These are phyloP conservation scores for Gnomoniopsis sp. DNA, from an alignment of 2,329 filamentous ascomycete species.

Conservation along the genomic window DNA sequence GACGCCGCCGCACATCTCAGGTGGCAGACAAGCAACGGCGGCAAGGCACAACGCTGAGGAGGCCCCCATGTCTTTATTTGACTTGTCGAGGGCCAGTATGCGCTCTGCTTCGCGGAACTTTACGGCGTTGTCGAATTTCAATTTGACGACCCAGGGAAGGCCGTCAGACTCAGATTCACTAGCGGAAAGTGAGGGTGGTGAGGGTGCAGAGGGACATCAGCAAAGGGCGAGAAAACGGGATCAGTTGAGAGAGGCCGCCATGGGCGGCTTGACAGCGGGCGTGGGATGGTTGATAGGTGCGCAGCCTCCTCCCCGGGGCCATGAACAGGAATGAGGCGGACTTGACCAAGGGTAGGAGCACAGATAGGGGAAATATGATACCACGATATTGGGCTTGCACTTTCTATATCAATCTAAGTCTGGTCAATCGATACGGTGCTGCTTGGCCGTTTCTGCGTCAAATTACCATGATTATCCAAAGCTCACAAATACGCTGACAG, in stretches of 20 bases:
- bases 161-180: conserved; percentile 24
- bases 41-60: conserved; percentile 44
- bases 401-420: not conserved
- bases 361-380: not conserved
- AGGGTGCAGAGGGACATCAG: conserved; percentile 1
- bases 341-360: not conserved
- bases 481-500: too few species aligned
- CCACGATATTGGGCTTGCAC: not conserved
- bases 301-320: conserved; percentile 33
- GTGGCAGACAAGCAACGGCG: conserved; percentile 44
- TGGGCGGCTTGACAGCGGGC: conserved; percentile 63
- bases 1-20: conserved; percentile 32
- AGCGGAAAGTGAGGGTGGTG: not conserved
- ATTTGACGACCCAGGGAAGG: conserved; percentile 38
- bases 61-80: conserved; percentile 62
- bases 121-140: conserved; percentile 51
- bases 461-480: too few species aligned
- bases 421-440: not conserved
- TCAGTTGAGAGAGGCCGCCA: conserved; percentile 63
- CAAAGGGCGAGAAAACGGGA: conserved; percentile 65
- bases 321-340: conserved; percentile 24
- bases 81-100: conserved; percentile 60
- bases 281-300: conserved; percentile 67
- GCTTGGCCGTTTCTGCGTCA: too few species aligned
- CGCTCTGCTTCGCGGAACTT: conserved; percentile 57